Base-by-base conservation (phyloP, 2,329 filamentous ascomycete species). In the Fusarium agapanthi region DNA sequence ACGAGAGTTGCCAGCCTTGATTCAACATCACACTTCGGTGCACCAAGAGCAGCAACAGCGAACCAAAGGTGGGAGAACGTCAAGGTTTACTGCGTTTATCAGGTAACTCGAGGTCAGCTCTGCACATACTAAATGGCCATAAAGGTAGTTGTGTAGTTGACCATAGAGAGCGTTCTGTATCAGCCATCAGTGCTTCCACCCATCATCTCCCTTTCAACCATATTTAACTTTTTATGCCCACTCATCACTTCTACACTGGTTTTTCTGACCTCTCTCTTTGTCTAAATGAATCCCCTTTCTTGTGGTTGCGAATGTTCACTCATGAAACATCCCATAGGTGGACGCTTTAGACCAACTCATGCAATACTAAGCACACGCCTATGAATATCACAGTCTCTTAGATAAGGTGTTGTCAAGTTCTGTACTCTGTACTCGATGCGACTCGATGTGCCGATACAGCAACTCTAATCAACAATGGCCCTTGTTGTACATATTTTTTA, bases 371-470 rank as follows among this genome's bases (percentile, higher is more conserved):
- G 22, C 22, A 26, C 69, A 72, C 69, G 5, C 69, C 69, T 14
- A 7, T 3, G 8, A 10, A 45, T 32, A 8, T 32, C 9, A 48
- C 44, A 30, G 38, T 44, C 55, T 30, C 41, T 72, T 65, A 76
- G 74, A 76, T 76, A 76, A 76, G 74, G 63, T 67, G 61, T 70
- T 67, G 66, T 48, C 63, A 65, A 69, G 47, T 63, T 69, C 45
- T 43, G 37, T 64, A 70, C 62, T 69, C 45, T 43, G 37, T 64
- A 70, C 62, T 75, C 55, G 51, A 71, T 68, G 54, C 30, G 57
- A 70, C 67, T 56, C 22, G 55, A 71, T 60, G 44, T 74, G 67
- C 69, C 70, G 72, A 72, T 65, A 69, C 67, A 76, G 20, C 38
- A 58, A 74, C 74, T 76, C 63, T 71, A 76, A 72, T 63, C 37